Conservation (phyloP, 116 monocot genomes). For the Zostera marina region DNA sequence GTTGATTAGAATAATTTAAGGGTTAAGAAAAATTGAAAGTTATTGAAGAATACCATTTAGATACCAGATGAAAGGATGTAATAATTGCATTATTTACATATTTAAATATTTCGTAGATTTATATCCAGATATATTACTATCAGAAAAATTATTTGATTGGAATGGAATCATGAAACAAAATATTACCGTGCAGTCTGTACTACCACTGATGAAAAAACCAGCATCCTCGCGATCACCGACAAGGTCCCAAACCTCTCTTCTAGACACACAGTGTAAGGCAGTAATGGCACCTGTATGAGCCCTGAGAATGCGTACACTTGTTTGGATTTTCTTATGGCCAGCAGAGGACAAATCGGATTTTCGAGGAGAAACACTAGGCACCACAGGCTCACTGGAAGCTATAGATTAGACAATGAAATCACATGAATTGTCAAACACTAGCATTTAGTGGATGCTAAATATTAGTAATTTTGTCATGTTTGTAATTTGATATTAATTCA, state of each 20-base stretch:
- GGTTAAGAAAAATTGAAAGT: neutral
- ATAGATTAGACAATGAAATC: neutral
- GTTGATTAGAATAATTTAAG: neutral
- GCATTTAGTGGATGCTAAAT: too few species aligned
- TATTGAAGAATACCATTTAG: neutral
- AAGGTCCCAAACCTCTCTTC: conserved; percentile 98
- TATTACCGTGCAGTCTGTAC: conserved; percentile 82
- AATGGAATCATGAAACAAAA: neutral
- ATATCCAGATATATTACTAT: too few species aligned
- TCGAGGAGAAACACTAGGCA: conserved; percentile 19
- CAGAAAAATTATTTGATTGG: too few species aligned
- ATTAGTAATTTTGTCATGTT: too few species aligned
- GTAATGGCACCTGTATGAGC: conserved; percentile 86
- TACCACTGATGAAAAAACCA: conserved; percentile 95
- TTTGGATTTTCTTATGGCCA: conserved; percentile 71
- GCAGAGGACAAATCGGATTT: conserved; percentile 28
- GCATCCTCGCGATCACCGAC: conserved; percentile 99
- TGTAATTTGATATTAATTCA: neutral
- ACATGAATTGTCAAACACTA: neutral
- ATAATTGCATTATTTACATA: too few species aligned
- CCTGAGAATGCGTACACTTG: conserved; percentile 63
- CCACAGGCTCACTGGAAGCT: conserved; percentile 22
- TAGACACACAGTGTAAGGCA: conserved; percentile 92
- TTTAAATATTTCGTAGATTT: too few species aligned
- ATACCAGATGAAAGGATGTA: too few species aligned